Evolutionary conservation across 371 early-diverging fungal species (phyloP), one percentile per base, ranked within the genome.

Genomic region (Mucor mucedo): DNA sequence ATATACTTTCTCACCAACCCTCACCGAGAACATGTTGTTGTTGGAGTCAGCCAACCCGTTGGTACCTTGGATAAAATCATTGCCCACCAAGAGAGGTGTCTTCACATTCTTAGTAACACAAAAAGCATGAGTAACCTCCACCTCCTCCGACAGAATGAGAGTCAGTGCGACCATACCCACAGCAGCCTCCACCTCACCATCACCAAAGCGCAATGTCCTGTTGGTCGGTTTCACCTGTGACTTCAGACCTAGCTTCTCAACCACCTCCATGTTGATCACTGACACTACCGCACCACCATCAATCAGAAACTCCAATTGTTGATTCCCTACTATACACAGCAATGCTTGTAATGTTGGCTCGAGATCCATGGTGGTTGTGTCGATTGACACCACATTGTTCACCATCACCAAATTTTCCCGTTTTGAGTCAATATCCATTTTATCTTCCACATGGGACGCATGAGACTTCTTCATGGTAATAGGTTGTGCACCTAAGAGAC

Each of bases 281-380:
- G 52, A 52, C 8, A 52, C 52, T 1, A 52, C 32, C 1, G 52
- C 29, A 28, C 52, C 52, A 4, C 52, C 52, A 52, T 52, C 52
- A 14, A 52, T 32, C 2, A 52, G 33, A 3, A 52, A 52, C 2
- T 52, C 52, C 3, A 27, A 33, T 7, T 10, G 10, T 4, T 7
- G 3, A 4, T 11, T 10, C 0, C 7, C 33, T 0, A 30, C 11
- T 0, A 45, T 16, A 14, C n/a, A 11, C n/a, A 45, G 5, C n/a
- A 45, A 5, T 0, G 21, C 21, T 3, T 45, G 47, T 2, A 45
- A 45, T 1, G 8, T 45, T 0, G 21, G n/a, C 8, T 45, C 47
- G 1, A 5, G 47, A 45, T 14, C 47, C 5, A n/a, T 11, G 1
- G 21, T 14, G 1, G 40, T 8, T 0, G 40, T 39, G 2, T 39